Conservation (phyloP, 2,329 filamentous ascomycete species). For the Aspergillus flavus region DNA sequence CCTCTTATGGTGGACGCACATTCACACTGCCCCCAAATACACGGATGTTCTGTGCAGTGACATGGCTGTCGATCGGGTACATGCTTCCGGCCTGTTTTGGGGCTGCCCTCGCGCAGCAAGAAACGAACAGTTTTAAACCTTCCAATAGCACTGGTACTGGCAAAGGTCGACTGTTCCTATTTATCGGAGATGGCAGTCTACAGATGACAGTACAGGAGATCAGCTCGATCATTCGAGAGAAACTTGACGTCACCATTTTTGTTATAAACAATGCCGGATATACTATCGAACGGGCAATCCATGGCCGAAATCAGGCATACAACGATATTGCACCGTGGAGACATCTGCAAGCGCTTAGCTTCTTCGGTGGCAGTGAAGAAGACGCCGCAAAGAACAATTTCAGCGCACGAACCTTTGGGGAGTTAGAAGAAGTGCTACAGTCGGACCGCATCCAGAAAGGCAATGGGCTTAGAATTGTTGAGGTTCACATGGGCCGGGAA, state of each 20-base stretch:
- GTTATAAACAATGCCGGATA: conserved; percentile 64
- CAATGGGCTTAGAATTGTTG: conserved; percentile 45
- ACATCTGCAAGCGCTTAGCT: conserved; percentile 52
- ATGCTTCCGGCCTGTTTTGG: conserved; percentile 62
- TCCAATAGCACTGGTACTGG: conserved; percentile 5
- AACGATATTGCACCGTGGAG: conserved; percentile 60
- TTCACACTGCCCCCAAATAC: conserved; percentile 54
- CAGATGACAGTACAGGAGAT: conserved; percentile 69
- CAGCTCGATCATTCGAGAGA: conserved; percentile 62
- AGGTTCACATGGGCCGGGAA: conserved; percentile 44
- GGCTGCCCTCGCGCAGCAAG: conserved; percentile 54
- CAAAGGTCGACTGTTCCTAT: conserved; percentile 53
- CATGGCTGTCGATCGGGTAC: conserved; percentile 64
- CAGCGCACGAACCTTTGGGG: conserved; percentile 49
- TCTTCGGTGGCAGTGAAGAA: conserved; percentile 48
- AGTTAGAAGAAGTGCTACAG: conserved; percentile 46
- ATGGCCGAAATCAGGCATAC: conserved; percentile 56
- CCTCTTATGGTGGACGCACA: conserved; percentile 56
- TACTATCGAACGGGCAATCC: conserved; percentile 61
- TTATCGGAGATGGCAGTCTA: conserved; percentile 67
- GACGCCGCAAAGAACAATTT: conserved; percentile 44
- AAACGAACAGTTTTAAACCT: conserved; percentile 18
- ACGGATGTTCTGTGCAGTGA: conserved; percentile 54
- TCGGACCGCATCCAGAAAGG: conserved; percentile 41
- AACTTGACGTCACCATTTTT: conserved; percentile 53